Evolutionary conservation across 441 rosid genomes (phyloP).

Genomic region (Flueggea neowawraea): DNA sequence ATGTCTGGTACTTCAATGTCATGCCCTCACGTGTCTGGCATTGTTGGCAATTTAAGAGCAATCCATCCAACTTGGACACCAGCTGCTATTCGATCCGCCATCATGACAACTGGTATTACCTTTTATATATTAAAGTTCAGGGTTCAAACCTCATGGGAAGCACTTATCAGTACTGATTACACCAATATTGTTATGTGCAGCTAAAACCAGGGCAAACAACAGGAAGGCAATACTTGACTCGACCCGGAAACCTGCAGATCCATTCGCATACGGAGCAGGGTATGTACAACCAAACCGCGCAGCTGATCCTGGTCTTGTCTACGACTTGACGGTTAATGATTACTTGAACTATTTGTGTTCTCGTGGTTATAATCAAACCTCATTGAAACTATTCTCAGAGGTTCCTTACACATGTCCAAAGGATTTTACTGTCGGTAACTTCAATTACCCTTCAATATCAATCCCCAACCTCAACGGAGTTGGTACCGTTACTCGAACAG

Average conservation of each 20-base stretch:
- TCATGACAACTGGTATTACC: neutral
- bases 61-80: constrained; percentile 41
- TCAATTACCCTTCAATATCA: constrained; percentile 57
- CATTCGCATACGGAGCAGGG: constrained; percentile 45
- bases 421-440: constrained; percentile 17
- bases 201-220: constrained; percentile 34
- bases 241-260: constrained; percentile 26
- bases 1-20: constrained; percentile 50
- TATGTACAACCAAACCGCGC: constrained; percentile 53
- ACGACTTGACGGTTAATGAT: constrained; percentile 32
- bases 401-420: constrained; percentile 24
- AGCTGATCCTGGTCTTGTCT: constrained; percentile 44
- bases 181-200: constrained; percentile 30
- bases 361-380: constrained; percentile 36
- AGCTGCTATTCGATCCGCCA: constrained; percentile 2
- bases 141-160: no score
- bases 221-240: constrained; percentile 30
- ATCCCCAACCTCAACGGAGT: constrained; percentile 23
- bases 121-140: no score
- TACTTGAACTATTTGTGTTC: constrained; percentile 49
- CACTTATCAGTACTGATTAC: no score
- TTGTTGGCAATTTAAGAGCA: constrained; percentile 38
- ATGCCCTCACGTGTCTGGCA: constrained; percentile 50
- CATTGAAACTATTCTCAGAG: constrained; percentile 20
- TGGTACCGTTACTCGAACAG: constrained; percentile 27